phyloP scores from a whole-genome alignment of 139 green algal genomes.

The Coccomyxa sp. region DNA sequence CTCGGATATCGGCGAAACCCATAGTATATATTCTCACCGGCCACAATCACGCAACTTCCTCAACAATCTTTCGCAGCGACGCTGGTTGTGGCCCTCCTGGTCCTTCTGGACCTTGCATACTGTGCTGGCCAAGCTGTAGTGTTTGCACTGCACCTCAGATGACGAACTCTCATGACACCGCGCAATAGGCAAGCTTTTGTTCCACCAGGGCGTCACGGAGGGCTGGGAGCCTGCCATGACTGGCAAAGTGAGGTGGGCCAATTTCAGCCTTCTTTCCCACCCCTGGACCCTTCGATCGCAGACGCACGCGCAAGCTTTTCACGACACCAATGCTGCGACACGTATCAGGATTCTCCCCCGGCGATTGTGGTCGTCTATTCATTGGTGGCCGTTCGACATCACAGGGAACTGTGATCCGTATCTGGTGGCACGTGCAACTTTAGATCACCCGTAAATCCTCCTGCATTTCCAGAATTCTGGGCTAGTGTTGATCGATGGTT shows the following conservation, averaged over 20 bases:
- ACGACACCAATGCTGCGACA: too few species aligned
- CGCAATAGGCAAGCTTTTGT: background rate
- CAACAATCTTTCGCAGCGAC: background rate
- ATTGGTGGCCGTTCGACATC: too few species aligned
- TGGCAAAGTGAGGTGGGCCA: background rate
- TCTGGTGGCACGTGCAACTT: too few species aligned
- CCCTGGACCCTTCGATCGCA: background rate
- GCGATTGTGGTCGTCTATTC: too few species aligned
- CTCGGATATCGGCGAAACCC: background rate
- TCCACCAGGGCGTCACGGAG: background rate
- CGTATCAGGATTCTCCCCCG: too few species aligned
- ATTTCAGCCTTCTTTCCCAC: background rate
- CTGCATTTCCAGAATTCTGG: too few species aligned
- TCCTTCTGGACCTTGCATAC: background rate
- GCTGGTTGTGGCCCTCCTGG: background rate
- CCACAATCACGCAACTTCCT: conserved; percentile 1
- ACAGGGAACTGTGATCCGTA: too few species aligned
- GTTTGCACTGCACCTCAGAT: background rate
- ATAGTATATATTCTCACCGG: background rate
- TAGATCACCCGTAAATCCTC: too few species aligned
- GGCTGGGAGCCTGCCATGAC: background rate
- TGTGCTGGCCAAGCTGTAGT: background rate
- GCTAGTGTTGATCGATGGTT: too few species aligned
- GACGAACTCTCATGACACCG: background rate
- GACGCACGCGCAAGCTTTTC: too few species aligned